Percentiles rank a stretch among this genome's conserved stretches.
phyloP scores from a whole-genome alignment of 257 asterid genomes.

The Nyctanthes arbortristis region DNA sequence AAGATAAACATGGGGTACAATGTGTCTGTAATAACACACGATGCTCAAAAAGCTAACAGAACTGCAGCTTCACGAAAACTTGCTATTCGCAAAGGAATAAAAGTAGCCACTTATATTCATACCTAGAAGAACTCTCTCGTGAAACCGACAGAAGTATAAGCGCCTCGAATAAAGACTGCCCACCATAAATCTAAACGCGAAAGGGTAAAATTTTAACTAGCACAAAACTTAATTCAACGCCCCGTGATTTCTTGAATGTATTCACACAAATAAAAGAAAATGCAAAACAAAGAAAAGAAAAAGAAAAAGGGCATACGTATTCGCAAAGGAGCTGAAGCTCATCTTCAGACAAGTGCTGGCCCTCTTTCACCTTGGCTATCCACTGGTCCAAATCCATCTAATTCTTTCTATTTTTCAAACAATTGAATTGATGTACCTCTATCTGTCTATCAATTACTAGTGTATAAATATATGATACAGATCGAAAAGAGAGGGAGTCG shows the following conservation, averaged over 20 bases:
- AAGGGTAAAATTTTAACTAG: constrained; percentile 39
- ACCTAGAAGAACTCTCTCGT: constrained; percentile 1
- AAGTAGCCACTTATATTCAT: no score
- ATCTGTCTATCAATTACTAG: not conserved
- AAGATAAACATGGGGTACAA: not conserved
- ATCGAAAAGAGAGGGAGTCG: not conserved
- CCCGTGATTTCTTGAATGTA: not conserved
- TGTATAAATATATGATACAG: not conserved
- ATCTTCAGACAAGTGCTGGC: constrained; percentile 97
- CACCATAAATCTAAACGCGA: constrained; percentile 14
- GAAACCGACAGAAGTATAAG: not conserved
- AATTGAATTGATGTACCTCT: not conserved
- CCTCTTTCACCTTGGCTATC: constrained; percentile 92
- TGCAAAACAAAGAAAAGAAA: not conserved
- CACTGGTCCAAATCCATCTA: constrained; percentile 97
- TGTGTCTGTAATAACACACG: not conserved
- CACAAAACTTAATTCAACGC: constrained; percentile 6
- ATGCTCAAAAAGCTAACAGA: not conserved
- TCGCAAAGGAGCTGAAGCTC: constrained; percentile 99
- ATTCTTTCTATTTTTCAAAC: constrained; percentile 2
- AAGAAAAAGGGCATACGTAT: constrained; percentile 54
- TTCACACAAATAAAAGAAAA: constrained; percentile 1
- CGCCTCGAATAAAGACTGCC: not conserved
- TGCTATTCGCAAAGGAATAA: not conserved
- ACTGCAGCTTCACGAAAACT: not conserved